Base-by-base conservation (phyloP, 1,284 basidiomycete genomes). In the Rhizoctonia solani region DNA sequence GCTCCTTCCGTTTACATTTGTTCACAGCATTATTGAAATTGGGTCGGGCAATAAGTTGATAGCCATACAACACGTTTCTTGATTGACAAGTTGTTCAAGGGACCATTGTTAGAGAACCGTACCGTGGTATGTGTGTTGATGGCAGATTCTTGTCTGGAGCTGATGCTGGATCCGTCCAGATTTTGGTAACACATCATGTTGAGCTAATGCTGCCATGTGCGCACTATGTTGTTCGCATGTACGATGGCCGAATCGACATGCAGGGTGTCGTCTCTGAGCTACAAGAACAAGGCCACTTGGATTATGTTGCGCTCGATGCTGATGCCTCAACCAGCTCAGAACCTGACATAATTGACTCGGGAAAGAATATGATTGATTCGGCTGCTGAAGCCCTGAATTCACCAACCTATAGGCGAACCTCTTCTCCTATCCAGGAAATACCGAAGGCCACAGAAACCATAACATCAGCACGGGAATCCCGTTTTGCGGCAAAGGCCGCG, bases 181-280 rank as follows among this genome's bases (percentile, higher is more conserved):
- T 88, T 52, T 79, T 89, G 5, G 87, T 89, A 14, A 91, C 89
- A 0, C 88, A 91, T 71, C 88, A 91, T 69, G 86, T 90, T 52
- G 86, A 89, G 66, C 80, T 91, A 1, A 86, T 90, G 19, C 80
- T 90, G 21, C 87, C 88, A 0, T 86, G 83, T 0, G 83, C 88
- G 0, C 75, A 86, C 68, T 89, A 89, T 72, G 79, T 89, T 21
- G 82, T 91, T 4, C 83, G 87, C 16, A 87, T 91, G 86, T 79
- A 89, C 3, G 87, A 89, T 71, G 89, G 89, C 2, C 80, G 86
- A 9, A 85, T 91, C 59, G 86, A 89, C 65, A 84, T 84, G 0
- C 85, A 89, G 71, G 89, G 89, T 0, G 82, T 80, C 0, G 77
- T 88, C 21, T 79, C 82, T 65, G 87, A 88, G 0, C 79, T 90